Conservation (phyloP, 306 rosid genomes). For the Cucumis sativus region DNA sequence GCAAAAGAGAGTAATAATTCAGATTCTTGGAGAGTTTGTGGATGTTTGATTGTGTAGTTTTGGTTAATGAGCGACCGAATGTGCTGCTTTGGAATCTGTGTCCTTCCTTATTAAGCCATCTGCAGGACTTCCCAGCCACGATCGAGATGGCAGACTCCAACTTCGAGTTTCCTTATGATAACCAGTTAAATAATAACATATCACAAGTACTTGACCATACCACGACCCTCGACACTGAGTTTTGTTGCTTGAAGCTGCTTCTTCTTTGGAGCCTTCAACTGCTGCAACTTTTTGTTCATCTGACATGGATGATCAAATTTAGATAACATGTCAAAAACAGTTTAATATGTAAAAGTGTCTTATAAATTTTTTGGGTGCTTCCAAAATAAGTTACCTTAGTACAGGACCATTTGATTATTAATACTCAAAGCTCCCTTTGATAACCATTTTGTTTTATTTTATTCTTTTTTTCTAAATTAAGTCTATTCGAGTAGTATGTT, state of each 20-base stretch:
- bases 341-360: not conserved
- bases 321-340: not conserved
- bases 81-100: not conserved
- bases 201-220: conserved; percentile 76
- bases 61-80: not conserved
- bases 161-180: not conserved
- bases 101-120: not conserved
- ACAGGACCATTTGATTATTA: not conserved
- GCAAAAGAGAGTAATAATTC: not conserved
- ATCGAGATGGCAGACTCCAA: not conserved
- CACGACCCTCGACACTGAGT: conserved; percentile 94
- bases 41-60: not conserved
- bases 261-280: conserved; percentile 89
- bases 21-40: not conserved
- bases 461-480: too few relatives aligned
- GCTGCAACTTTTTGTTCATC: conserved; percentile 98
- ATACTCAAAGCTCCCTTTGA: too few relatives aligned
- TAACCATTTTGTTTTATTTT: too few relatives aligned
- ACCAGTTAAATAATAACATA: too few relatives aligned
- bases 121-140: not conserved
- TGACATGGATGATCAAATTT: conserved; percentile 14
- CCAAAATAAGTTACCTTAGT: not conserved
- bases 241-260: conserved; percentile 94
- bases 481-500: too few relatives aligned
- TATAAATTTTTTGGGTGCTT: not conserved